Base-by-base conservation (phyloP, 2,329 filamentous ascomycete genomes). In the Trichoderma gracile region DNA sequence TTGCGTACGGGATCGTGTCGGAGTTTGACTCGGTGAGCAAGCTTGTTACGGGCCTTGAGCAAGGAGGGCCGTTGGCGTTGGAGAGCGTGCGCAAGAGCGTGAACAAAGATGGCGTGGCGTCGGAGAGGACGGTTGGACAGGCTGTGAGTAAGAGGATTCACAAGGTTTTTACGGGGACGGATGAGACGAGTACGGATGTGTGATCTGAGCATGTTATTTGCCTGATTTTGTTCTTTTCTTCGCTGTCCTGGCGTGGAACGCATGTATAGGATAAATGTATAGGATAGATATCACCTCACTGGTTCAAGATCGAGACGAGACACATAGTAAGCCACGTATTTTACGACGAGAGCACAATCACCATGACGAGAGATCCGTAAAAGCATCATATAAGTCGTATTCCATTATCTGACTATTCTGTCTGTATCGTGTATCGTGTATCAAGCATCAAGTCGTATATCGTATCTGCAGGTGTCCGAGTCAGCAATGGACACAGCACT, bases 1-100 rank as follows among this genome's bases (percentile, higher is more conserved):
- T 92, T 70, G 91, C 91, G 0, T 85, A 89, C 67, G 90, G 90
- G 3, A 85, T 94, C 65, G 82, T 82, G 0, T 78, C 78, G 1
- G 81, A 87, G 72, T 92, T 88, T 73, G 79, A 78, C 1, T 85
- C 77, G 5, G 83, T 90, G 1, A 75, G 79, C 12, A 77, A 82
- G 38, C 76, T 95, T 38, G 81, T 91, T 0, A 75, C 76, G 1
- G 88, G 81, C 0, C 80, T 94, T 59, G 81, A 85, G 69, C 71
- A 74, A 1, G 76, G 81, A 7, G 91, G 91, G 0, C 86, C 86
- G 6, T 72, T 81, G 7, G 80, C 83, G 52, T 74, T 94, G n/a
- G 85, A 89, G 71, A 80, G 84, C 59, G 83, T 91, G 30, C 78
- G 77, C 38, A 87, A 84, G 76, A 79, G 79, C 57, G 80, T 82